Evolutionary conservation across 2,329 filamentous ascomycete genomes (phyloP), one percentile per base, ranked within the genome.

Genomic region (Fusarium sublunatum): DNA sequence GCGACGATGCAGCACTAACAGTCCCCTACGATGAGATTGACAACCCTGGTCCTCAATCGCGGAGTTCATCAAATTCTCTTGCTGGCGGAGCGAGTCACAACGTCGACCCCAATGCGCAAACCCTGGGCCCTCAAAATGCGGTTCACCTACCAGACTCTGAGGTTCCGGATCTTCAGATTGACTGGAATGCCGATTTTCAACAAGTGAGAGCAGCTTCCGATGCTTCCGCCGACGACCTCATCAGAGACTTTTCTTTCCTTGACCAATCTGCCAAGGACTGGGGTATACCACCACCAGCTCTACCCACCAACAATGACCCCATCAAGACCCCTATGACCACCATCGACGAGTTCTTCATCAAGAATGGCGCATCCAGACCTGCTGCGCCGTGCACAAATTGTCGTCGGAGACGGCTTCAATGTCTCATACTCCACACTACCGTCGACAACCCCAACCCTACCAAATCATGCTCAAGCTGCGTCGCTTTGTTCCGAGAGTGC

Each of bases 401-500:
- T 62, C 74, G 73, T 41, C 74, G 72, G 4, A 74, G 78, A 36
- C 77, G 79, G 2, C 70, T 83, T 8, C 80, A 83, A 51, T 83
- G 82, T 51, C 71, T 83, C 10, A 79, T 82, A 22, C 70, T 83
- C 9, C 77, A 81, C 29, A 82, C 80, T 0, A 78, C 78, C 1
- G 36, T 73, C 0, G 80, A 75, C 24, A 83, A 83, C 53, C 82
- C 81, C 0, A 83, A 83, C 51, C 81, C 81, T 2, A 72, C 79
- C 45, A 73, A 72, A 6, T 76, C 81, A 0, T 83, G 82, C 61
- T 82, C 81, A 4, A 83, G 79, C 58, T 83, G 82, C 53, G 82
- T 81, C 5, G 81, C 81, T 0, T 70, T 83, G 2, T 83, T 81
- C 53, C 74, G 81, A 2, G 79, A 82, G 55, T 84, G 82, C 65